A percentile compares a stretch with the other conserved stretches of the same genome.
These are phyloP conservation scores for Cladosporium sp. DNA, from an alignment of 2,329 filamentous ascomycete genomes.

Conservation along the genomic window DNA sequence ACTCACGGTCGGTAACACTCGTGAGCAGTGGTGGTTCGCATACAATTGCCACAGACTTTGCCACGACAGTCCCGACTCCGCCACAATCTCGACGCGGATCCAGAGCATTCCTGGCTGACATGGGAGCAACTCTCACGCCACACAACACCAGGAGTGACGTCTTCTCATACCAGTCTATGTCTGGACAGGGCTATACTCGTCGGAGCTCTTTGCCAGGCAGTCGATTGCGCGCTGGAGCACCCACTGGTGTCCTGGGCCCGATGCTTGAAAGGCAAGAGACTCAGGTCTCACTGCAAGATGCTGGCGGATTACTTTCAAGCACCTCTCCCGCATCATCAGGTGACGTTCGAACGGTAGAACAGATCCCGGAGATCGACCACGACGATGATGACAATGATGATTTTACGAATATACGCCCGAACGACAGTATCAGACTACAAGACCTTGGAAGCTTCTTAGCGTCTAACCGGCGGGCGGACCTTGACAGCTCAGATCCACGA, in stretches of 20 bases:
- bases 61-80: constrained; percentile 22
- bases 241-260: constrained; percentile 31
- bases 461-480: neutral
- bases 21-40: constrained; percentile 51
- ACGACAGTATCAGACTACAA: constrained; percentile 15
- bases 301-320: constrained; percentile 30
- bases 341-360: neutral
- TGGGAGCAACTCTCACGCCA: constrained; percentile 33
- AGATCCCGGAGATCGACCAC: neutral
- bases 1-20: constrained; percentile 57
- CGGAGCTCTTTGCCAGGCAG: constrained; percentile 8
- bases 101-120: constrained; percentile 34
- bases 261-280: constrained; percentile 33
- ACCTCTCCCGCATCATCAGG: neutral
- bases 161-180: neutral
- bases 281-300: constrained; percentile 34
- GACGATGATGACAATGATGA: constrained; percentile 3
- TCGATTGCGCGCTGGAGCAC: constrained; percentile 21
- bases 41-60: constrained; percentile 45
- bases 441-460: constrained; percentile 18
- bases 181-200: neutral
- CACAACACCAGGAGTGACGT: constrained; percentile 4
- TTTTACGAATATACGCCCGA: constrained; percentile 14
- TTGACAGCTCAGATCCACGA: neutral
- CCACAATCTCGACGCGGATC: constrained; percentile 32